Conservation (phyloP, 1,284 basidiomycete species). For the Tilletiopsis washingtonensis region DNA sequence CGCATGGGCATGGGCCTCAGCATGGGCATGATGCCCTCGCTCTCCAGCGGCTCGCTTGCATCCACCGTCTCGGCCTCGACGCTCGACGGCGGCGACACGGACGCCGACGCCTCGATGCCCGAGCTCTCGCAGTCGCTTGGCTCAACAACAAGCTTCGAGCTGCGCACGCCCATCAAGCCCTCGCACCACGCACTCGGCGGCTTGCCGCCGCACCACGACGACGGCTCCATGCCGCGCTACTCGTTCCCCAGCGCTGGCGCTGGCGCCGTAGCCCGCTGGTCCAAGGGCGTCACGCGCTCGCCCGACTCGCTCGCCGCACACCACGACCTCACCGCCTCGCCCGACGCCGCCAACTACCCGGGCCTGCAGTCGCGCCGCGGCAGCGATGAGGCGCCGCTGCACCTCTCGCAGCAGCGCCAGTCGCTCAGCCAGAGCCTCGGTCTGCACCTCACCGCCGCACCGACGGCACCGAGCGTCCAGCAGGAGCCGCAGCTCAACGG, state of each 20-base stretch:
- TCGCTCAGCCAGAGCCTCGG: neutral
- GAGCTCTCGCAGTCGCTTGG: slow-evolving; percentile 30
- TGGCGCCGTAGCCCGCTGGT: slow-evolving; percentile 14
- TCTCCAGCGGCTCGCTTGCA: slow-evolving; percentile 10
- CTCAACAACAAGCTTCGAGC: slow-evolving; percentile 28
- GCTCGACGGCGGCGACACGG: slow-evolving; percentile 7
- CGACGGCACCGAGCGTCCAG: too few species aligned
- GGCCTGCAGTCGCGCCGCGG: neutral
- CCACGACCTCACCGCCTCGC: slow-evolving; percentile 3
- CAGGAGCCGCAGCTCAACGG: neutral
- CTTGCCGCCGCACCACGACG: slow-evolving; percentile 9
- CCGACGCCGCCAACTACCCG: neutral
- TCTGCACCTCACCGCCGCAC: neutral
- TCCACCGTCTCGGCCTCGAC: slow-evolving; percentile 14
- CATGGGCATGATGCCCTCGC: too few species aligned
- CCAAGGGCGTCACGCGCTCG: slow-evolving; percentile 14
- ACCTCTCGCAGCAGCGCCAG: neutral
- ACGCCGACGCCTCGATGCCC: slow-evolving; percentile 4
- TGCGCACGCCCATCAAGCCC: slow-evolving; percentile 28
- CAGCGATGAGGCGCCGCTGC: neutral
- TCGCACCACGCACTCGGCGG: neutral
- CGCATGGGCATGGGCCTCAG: too few species aligned
- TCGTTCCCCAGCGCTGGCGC: too few species aligned
- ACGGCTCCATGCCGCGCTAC: slow-evolving; percentile 8
- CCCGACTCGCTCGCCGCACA: slow-evolving; percentile 15